These are phyloP conservation scores for Pezicula carpinea DNA, from an alignment of 2,329 filamentous ascomycete genomes.

Conservation along the genomic window DNA sequence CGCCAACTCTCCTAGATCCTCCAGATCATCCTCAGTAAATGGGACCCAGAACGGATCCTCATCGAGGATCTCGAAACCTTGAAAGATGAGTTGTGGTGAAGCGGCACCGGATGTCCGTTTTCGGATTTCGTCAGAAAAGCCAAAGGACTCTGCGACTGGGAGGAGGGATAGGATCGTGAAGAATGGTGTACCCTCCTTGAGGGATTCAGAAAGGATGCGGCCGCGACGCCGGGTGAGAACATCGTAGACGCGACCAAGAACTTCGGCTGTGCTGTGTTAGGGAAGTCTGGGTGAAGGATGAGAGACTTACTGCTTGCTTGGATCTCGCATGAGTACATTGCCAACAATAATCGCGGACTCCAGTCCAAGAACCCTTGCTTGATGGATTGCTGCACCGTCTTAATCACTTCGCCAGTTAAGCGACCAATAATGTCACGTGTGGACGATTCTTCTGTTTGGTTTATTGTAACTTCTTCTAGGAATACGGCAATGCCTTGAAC, in stretches of 20 bases:
- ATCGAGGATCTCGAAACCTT: conserved; percentile 87
- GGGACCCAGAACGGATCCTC: conserved; percentile 98
- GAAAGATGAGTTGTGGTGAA: conserved; percentile 87
- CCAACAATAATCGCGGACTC: conserved; percentile 89
- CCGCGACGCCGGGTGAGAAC: conserved; percentile 95
- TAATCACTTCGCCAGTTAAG: conserved; percentile 89
- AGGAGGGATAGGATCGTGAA: conserved; percentile 88
- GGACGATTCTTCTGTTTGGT: conserved; percentile 48
- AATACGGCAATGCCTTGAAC: conserved; percentile 91
- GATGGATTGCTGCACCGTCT: conserved; percentile 79
- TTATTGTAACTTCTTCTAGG: conserved; percentile 71
- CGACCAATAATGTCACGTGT: conserved; percentile 67
- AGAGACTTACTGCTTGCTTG: conserved; percentile 73
- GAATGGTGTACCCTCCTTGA: conserved; percentile 94
- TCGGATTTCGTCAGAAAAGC: conserved; percentile 93
- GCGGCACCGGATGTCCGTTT: conserved; percentile 89
- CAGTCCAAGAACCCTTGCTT: conserved; percentile 87
- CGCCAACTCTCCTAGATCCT: conserved; percentile 90
- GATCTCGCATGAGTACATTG: conserved; percentile 98
- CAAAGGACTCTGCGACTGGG: conserved; percentile 92
- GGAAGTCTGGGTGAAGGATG: neutral
- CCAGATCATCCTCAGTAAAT: conserved; percentile 90
- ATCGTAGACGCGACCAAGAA: conserved; percentile 90
- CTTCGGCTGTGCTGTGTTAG: conserved; percentile 58
- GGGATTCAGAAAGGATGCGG: conserved; percentile 80